Percentiles rank a stretch among this genome's conserved stretches.
These are phyloP conservation scores for Cordia subcordata DNA, from an alignment of 257 asterid species.

Conservation along the genomic window DNA sequence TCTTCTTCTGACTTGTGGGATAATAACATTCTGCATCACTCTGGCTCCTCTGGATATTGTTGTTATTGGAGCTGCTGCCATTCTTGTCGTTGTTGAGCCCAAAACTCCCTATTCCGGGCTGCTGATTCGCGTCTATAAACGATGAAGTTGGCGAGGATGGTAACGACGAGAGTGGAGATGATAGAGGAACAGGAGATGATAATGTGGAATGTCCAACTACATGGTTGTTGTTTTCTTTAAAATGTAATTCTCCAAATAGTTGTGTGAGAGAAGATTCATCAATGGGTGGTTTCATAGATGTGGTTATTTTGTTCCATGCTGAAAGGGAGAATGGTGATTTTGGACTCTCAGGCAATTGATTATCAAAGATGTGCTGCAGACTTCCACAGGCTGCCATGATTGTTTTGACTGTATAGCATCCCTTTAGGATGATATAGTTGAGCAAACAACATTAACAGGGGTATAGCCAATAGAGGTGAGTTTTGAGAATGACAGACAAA, in stretches of 20 bases:
- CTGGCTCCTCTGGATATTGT: too few species aligned
- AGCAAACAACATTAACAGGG: conserved; percentile 10
- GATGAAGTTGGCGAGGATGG: conserved; percentile 10
- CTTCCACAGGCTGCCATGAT: conserved; percentile 77
- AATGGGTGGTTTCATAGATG: conserved; percentile 31
- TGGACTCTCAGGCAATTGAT: conserved; percentile 57
- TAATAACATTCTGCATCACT: neutral
- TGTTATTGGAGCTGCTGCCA: too few species aligned
- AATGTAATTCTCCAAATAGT: conserved; percentile 43
- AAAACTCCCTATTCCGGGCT: neutral
- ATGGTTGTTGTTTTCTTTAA: conserved; percentile 26
- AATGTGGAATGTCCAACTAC: conserved; percentile 7
- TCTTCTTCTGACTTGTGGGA: conserved; percentile 6
- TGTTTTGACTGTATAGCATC: neutral
- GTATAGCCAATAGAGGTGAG: conserved; percentile 1
- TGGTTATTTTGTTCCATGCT: conserved; percentile 47
- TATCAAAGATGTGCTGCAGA: conserved; percentile 67
- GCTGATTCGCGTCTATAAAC: neutral
- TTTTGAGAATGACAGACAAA: neutral
- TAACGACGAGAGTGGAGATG: neutral
- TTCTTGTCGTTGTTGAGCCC: neutral
- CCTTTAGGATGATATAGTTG: conserved; percentile 19
- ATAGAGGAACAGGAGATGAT: conserved; percentile 18
- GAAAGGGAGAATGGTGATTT: conserved; percentile 48
- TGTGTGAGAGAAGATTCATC: conserved; percentile 44